Evolutionary conservation across 2,329 filamentous ascomycete species (phyloP).

Genomic region (Talaromyces pinophilus): DNA sequence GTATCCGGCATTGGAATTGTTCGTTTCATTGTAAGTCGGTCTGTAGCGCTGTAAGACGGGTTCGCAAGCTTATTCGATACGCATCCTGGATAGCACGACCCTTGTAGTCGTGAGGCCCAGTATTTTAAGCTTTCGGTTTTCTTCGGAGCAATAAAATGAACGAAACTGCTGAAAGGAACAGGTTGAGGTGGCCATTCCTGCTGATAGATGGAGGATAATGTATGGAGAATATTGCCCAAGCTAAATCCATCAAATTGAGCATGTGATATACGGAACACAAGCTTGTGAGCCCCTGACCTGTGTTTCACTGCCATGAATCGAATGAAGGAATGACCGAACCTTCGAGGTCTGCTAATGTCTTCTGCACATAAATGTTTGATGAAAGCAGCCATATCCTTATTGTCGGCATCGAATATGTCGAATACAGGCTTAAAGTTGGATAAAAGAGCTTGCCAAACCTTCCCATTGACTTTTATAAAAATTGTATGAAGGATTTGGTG

Average conservation of each 20-base stretch:
- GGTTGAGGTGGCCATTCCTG: neutral
- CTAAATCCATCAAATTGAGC: constrained; percentile 17
- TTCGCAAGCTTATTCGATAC: neutral
- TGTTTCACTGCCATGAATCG: constrained; percentile 4
- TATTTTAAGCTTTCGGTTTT: constrained; percentile 6
- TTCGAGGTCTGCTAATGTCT: constrained; percentile 4
- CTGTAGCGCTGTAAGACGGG: neutral
- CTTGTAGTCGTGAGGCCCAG: constrained; percentile 6
- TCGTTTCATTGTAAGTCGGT: constrained; percentile 10
- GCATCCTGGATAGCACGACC: neutral
- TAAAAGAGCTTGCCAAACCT: constrained; percentile 3
- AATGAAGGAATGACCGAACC: constrained; percentile 11
- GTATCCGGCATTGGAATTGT: neutral
- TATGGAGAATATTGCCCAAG: neutral
- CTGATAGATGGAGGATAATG: constrained; percentile 7
- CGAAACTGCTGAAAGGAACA: neutral
- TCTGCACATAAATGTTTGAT: neutral
- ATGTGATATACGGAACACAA: constrained; percentile 6
- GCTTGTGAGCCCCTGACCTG: neutral
- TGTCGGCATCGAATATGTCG: neutral
- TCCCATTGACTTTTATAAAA: neutral
- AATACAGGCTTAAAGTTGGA: neutral
- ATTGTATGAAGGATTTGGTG: constrained; percentile 2
- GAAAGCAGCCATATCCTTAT: neutral
- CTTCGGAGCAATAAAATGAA: neutral